phyloP scores from a whole-genome alignment of 768 basidiomycete species.

The Candolleomyces aberdarensis region DNA sequence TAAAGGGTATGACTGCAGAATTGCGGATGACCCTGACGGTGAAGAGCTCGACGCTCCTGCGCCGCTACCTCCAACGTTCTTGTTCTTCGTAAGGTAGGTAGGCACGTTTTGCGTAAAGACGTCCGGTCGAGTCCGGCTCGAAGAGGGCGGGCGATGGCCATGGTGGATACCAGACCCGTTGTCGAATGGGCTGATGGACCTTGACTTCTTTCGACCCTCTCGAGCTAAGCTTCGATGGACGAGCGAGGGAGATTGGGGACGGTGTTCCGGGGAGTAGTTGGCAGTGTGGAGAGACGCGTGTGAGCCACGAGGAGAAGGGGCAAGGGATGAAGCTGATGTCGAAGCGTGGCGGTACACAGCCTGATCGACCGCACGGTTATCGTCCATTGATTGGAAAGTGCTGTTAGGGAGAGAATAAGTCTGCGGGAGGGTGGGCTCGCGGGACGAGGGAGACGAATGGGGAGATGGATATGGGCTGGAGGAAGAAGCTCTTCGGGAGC shows the following conservation, averaged over 20 bases:
- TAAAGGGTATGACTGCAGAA: neutral
- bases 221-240: neutral
- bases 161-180: no score
- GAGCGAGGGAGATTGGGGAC: neutral
- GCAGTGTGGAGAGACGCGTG: neutral
- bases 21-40: neutral
- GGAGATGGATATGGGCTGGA: neutral
- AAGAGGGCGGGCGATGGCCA: neutral
- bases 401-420: neutral
- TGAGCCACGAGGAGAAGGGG: neutral
- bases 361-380: neutral
- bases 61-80: neutral
- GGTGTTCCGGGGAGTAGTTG: neutral
- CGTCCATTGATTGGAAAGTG: slow-evolving; percentile 1
- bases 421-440: neutral
- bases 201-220: neutral
- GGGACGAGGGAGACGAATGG: neutral
- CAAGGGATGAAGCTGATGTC: neutral
- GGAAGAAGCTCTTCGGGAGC: neutral
- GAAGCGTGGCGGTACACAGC: neutral
- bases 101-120: neutral
- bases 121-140: neutral
- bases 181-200: neutral
- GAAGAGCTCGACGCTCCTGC: neutral
- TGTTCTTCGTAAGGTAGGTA: neutral